Conservation (phyloP, 2,329 filamentous ascomycete species). For the Cytospora piceae region DNA sequence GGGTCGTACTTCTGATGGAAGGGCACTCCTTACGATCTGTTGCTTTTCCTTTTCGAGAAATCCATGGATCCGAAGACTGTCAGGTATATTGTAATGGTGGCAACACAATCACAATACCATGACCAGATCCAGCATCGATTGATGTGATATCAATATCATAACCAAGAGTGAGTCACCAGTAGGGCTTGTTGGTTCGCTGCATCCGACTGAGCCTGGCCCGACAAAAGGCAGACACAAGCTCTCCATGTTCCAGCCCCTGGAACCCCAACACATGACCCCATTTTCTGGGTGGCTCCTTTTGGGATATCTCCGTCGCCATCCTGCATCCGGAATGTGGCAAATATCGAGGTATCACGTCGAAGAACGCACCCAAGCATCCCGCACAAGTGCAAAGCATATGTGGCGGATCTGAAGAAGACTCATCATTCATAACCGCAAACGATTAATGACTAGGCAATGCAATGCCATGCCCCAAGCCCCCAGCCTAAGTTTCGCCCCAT, state of each 20-base stretch:
- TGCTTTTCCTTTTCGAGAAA: background rate
- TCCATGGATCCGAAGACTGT: background rate
- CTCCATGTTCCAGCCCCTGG: no score
- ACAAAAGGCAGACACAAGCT: no score
- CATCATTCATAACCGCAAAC: conserved; percentile 2
- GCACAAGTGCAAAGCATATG: background rate
- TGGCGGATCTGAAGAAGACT: background rate
- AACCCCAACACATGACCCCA: no score
- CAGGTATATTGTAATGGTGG: background rate
- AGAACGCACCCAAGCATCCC: background rate
- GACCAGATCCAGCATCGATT: conserved; percentile 6
- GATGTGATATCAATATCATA: background rate
- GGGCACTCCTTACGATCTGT: background rate
- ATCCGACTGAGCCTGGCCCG: no score
- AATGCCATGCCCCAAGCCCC: background rate
- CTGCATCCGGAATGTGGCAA: background rate
- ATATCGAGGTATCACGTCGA: background rate
- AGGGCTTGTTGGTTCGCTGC: no score
- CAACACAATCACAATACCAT: conserved; percentile 11
- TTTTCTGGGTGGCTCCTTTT: background rate
- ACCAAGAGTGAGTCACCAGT: no score
- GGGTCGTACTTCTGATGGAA: conserved; percentile 1
- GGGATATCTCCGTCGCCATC: background rate
- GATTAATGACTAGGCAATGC: background rate
- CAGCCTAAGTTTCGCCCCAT: background rate